A percentile compares a stretch with the other conserved stretches of the same genome.
These are phyloP conservation scores for Sarcodon aspratus DNA, from an alignment of 768 basidiomycete species.

Conservation along the genomic window DNA sequence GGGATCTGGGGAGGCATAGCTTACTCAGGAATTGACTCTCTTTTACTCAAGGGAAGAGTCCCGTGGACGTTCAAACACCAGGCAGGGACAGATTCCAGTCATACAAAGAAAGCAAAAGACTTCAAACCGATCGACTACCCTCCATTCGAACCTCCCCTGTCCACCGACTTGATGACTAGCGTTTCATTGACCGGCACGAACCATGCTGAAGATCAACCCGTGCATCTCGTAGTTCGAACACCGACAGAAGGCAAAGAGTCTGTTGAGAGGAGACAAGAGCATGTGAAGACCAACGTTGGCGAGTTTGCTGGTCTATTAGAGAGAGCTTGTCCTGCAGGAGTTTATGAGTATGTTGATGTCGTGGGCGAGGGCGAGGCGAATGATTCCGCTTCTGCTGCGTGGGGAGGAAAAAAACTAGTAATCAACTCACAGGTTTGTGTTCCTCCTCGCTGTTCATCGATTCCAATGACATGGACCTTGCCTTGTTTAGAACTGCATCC, in stretches of 20 bases:
- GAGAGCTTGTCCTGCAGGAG: slow-evolving; percentile 85
- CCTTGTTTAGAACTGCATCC: slow-evolving; percentile 67
- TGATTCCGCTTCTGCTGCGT: slow-evolving; percentile 38
- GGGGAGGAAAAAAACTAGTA: slow-evolving; percentile 79
- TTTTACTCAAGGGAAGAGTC: slow-evolving; percentile 73
- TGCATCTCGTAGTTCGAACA: slow-evolving; percentile 67
- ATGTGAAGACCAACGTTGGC: slow-evolving; percentile 64
- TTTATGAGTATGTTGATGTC: slow-evolving; percentile 90
- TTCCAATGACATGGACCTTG: slow-evolving; percentile 5
- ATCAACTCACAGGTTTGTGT: slow-evolving; percentile 87
- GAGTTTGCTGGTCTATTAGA: slow-evolving; percentile 86
- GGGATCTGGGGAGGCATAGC: slow-evolving; percentile 81
- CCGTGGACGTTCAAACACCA: slow-evolving; percentile 88
- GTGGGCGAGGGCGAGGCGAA: slow-evolving; percentile 25
- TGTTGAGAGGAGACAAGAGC: slow-evolving; percentile 35
- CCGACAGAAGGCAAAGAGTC: slow-evolving; percentile 27
- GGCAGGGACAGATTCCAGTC: slow-evolving; percentile 46
- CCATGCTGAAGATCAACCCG: slow-evolving; percentile 92
- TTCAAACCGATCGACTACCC: slow-evolving; percentile 81
- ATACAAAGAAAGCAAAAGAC: slow-evolving; percentile 56
- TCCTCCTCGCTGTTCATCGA: slow-evolving; percentile 8
- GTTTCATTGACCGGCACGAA: slow-evolving; percentile 88
- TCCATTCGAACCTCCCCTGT: slow-evolving; percentile 75
- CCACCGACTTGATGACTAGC: slow-evolving; percentile 88
- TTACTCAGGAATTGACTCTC: slow-evolving; percentile 82